Percentiles rank a stretch among this genome's conserved stretches.
These are phyloP conservation scores for Globisporangium rhizosaccharum DNA, from an alignment of 352 stramenopile genomes.

Conservation along the genomic window DNA sequence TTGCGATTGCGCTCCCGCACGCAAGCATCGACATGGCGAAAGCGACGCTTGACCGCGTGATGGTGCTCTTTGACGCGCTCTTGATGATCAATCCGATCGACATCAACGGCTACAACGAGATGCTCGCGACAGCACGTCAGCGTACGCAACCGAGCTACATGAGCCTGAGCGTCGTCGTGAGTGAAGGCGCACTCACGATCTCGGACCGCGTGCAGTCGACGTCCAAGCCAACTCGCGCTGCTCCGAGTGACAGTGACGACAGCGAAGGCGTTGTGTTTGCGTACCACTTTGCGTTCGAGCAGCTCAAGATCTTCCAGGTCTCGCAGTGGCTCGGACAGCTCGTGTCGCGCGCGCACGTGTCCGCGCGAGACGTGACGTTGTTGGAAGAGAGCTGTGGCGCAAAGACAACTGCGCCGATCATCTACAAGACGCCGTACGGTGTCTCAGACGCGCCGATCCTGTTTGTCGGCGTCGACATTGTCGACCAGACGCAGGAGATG, in stretches of 20 bases:
- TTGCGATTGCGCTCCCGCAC: slow-evolving; percentile 55
- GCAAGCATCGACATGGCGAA: slow-evolving; percentile 59
- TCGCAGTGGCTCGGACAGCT: slow-evolving; percentile 86
- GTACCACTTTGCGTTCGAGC: slow-evolving; percentile 76
- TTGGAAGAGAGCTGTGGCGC: slow-evolving; percentile 56
- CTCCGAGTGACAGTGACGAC: slow-evolving; percentile 4
- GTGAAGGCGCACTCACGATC: slow-evolving; percentile 55
- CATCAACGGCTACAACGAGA: slow-evolving; percentile 74
- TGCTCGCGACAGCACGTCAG: slow-evolving; percentile 48
- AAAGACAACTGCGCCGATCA: slow-evolving; percentile 46
- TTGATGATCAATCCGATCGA: slow-evolving; percentile 87
- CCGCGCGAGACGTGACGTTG: slow-evolving; percentile 65
- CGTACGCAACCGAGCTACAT: slow-evolving; percentile 74
- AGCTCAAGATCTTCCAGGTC: slow-evolving; percentile 78
- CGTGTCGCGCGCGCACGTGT: slow-evolving; percentile 67
- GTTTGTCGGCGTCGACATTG: slow-evolving; percentile 76
- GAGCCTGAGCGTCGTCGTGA: slow-evolving; percentile 54
- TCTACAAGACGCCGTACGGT: slow-evolving; percentile 80
- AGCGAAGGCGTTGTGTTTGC: slow-evolving; percentile 26
- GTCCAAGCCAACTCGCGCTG: neutral
- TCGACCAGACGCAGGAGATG: slow-evolving; percentile 84
- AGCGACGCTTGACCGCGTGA: slow-evolving; percentile 62
- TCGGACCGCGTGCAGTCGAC: slow-evolving; percentile 37
- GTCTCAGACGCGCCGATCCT: slow-evolving; percentile 67
- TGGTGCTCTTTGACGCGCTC: slow-evolving; percentile 81